Evolutionary conservation across 2,329 filamentous ascomycete species (phyloP).

Genomic region (Cladosporium phlei): DNA sequence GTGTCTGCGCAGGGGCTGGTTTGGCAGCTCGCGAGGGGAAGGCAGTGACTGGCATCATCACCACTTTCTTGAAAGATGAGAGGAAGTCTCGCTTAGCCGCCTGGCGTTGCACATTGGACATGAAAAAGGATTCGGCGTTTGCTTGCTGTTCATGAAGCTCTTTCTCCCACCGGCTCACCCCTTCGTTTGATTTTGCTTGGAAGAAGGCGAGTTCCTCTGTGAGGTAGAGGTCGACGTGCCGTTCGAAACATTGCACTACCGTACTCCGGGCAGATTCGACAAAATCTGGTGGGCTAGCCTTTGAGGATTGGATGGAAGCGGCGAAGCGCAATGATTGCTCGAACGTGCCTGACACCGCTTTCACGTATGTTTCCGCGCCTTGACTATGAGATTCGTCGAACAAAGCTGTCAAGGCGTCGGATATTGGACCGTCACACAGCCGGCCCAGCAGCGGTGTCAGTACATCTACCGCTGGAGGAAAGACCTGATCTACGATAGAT

Average conservation of each 20-base stretch:
- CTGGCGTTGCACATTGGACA: slow-evolving; percentile 90
- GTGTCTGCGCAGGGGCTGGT: slow-evolving; percentile 23
- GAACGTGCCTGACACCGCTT: slow-evolving; percentile 80
- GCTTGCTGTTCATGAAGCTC: slow-evolving; percentile 87
- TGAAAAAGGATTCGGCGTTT: slow-evolving; percentile 86
- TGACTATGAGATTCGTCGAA: slow-evolving; percentile 82
- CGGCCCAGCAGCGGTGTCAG: slow-evolving; percentile 77
- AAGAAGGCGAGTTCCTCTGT: slow-evolving; percentile 88
- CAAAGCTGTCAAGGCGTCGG: slow-evolving; percentile 77
- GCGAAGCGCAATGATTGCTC: slow-evolving; percentile 78
- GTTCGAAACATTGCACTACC: slow-evolving; percentile 73
- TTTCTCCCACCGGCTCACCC: slow-evolving; percentile 84
- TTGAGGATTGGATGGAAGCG: slow-evolving; percentile 63
- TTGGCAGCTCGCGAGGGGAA: slow-evolving; percentile 58
- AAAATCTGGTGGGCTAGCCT: slow-evolving; percentile 57
- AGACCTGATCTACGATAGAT: slow-evolving; percentile 73
- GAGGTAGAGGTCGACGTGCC: slow-evolving; percentile 88
- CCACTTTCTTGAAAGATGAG: slow-evolving; percentile 94
- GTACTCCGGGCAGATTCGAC: slow-evolving; percentile 62
- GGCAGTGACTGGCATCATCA: slow-evolving; percentile 97
- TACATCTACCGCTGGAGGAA: slow-evolving; percentile 65
- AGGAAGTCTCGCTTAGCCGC: slow-evolving; percentile 96
- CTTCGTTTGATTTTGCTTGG: slow-evolving; percentile 65
- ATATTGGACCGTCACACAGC: slow-evolving; percentile 73
- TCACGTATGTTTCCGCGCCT: slow-evolving; percentile 72